Percentiles rank a stretch among this genome's conserved stretches.
These are phyloP conservation scores for Durio zibethinus DNA, from an alignment of 345 rosid species.

Conservation along the genomic window DNA sequence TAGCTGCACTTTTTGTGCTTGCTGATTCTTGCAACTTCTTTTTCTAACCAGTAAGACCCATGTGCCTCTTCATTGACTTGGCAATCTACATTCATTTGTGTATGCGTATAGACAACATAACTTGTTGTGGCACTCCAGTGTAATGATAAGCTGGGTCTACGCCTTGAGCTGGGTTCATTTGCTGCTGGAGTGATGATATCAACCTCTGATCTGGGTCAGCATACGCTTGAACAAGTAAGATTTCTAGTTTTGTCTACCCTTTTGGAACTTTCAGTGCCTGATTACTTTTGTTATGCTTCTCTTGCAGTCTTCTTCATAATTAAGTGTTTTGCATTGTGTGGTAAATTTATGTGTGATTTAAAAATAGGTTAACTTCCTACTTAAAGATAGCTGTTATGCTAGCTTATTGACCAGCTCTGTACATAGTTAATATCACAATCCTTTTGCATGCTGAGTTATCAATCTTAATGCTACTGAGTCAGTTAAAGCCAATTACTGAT, in stretches of 20 bases:
- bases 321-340: not conserved
- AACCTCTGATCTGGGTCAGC: constrained; percentile 92
- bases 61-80: not conserved
- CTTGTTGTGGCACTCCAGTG: constrained; percentile 55
- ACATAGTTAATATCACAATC: not conserved
- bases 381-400: not conserved
- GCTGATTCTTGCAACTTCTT: not conserved
- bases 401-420: not conserved
- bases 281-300: constrained; percentile 11
- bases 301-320: constrained; percentile 4
- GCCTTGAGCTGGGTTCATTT: constrained; percentile 97
- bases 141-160: constrained; percentile 95
- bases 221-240: constrained; percentile 91
- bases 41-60: not conserved
- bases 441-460: not conserved
- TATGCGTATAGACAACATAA: constrained; percentile 7
- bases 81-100: not conserved
- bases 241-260: constrained; percentile 10
- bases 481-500: not conserved
- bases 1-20: not conserved
- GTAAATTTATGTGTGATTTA: not conserved
- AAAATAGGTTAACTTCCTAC: not conserved
- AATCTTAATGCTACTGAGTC: not conserved
- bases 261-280: not conserved
- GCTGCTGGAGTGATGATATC: constrained; percentile 99